Base-by-base conservation (phyloP, 148 eudicot species). In the Camellia sinensis region DNA sequence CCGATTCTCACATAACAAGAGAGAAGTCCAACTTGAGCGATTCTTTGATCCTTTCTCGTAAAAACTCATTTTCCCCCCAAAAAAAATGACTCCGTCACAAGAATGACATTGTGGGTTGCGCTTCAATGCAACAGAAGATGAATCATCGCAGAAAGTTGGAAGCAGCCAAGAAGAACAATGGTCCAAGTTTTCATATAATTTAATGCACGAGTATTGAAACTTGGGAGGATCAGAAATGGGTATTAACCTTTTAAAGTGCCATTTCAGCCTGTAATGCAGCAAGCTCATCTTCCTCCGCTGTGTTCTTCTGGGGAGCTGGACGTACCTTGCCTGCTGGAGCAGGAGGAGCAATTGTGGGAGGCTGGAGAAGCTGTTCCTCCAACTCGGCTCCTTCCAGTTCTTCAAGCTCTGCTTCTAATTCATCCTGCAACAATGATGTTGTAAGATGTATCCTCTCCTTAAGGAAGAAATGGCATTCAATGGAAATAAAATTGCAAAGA, bases 321-420 rank as follows among this genome's bases (percentile, higher is more conserved):
- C 88, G 89, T 71, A 78, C 80, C 68, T 71, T 82, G 70, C 83
- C 82, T 7, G 70, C 84, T n/a, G 89, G 77, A 52, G 86, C 78
- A 37, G 77, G 44, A 48, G 91, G 90, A 46, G 90, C 80, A 60
- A 77, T 80, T 2, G 84, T 87, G 61, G 88, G 82, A n/a, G 92
- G 94, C 85, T 89, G 92, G 73, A 91, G 86, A 83, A 91, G 90
- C 76, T 86, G 85, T 53, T 91, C 92, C 76, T 91, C 94, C 89
- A 91, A 74, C 80, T 89, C 94, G 40, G 88, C 90, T 70, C 81
- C 92, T 85, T 91, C 94, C 50, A 91, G 88, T 74, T 91, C 94
- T 86, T 91, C 92, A 50, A 91, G 90, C 82, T 91, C 94, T 5
- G 90, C 92, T 67, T 87, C 90, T 80, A 91, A 71, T 76, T 91